phyloP scores from a whole-genome alignment of 208 protist genomes.

The Leptomonas pyrrhocoris region DNA sequence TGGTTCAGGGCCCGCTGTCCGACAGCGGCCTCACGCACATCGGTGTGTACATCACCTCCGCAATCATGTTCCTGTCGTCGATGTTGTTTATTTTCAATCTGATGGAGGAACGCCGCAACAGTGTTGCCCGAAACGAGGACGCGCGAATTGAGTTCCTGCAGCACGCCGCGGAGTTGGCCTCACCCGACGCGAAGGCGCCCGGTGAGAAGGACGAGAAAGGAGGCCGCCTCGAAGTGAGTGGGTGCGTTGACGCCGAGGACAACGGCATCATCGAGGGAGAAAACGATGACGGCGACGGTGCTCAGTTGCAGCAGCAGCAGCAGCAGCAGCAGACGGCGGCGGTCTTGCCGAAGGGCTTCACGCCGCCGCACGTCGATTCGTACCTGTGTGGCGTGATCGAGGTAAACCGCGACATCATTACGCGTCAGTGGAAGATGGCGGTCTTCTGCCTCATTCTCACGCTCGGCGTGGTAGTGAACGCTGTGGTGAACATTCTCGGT shows the following conservation, averaged over 20 bases:
- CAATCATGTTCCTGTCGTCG: conserved; percentile 44
- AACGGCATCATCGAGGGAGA: neutral
- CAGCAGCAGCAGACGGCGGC: neutral
- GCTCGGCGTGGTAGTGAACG: conserved; percentile 23
- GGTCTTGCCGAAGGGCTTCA: too few species aligned
- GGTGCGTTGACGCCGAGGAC: neutral
- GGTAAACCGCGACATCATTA: conserved; percentile 24
- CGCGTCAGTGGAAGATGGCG: conserved; percentile 20
- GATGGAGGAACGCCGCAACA: conserved; percentile 57
- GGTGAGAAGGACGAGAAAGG: neutral
- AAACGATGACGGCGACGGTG: neutral
- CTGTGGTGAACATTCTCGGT: conserved; percentile 26
- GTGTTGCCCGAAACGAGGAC: conserved; percentile 45
- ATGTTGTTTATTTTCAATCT: conserved; percentile 63
- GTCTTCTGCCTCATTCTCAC: conserved; percentile 34
- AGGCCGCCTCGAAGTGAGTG: neutral
- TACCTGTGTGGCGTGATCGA: conserved; percentile 24
- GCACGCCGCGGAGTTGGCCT: neutral
- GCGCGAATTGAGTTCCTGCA: conserved; percentile 19
- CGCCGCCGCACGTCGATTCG: neutral
- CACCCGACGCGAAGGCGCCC: neutral
- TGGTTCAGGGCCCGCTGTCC: conserved; percentile 51
- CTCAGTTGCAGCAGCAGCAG: neutral
- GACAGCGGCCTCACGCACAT: conserved; percentile 41
- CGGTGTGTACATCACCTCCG: conserved; percentile 45